Evolutionary conservation across 2,329 filamentous ascomycete genomes (phyloP).

Genomic region (Arachnomyces sp.): DNA sequence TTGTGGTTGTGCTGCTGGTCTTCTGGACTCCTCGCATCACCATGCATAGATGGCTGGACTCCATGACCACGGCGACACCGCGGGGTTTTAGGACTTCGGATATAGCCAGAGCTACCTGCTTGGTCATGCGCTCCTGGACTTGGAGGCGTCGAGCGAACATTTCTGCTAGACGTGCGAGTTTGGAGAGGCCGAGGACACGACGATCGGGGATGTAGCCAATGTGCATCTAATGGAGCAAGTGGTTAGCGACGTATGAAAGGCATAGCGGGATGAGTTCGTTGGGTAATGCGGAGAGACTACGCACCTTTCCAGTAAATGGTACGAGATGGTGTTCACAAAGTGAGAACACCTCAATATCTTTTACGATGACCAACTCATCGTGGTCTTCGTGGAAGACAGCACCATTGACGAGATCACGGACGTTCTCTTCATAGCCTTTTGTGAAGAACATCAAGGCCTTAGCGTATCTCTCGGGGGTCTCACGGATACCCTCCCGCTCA

Average conservation of each 20-base stretch:
- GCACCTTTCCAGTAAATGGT: constrained; percentile 87
- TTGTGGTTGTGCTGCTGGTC: constrained; percentile 76
- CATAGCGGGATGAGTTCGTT: not conserved
- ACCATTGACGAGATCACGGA: constrained; percentile 81
- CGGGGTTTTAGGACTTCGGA: constrained; percentile 89
- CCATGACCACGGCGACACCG: constrained; percentile 95
- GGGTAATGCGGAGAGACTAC: constrained; percentile 6
- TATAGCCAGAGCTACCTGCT: constrained; percentile 89
- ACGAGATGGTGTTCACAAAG: constrained; percentile 97
- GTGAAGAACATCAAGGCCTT: constrained; percentile 95
- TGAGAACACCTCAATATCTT: constrained; percentile 91
- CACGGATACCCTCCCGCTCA: constrained; percentile 54
- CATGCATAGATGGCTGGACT: constrained; percentile 95
- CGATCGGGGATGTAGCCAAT: constrained; percentile 94
- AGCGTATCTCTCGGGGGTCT: constrained; percentile 75
- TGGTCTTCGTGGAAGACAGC: constrained; percentile 96
- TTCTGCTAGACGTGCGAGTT: constrained; percentile 89
- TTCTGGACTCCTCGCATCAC: constrained; percentile 98
- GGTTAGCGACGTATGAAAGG: constrained; percentile 9
- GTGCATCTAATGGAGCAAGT: constrained; percentile 64
- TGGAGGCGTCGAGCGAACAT: constrained; percentile 93
- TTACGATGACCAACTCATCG: constrained; percentile 94
- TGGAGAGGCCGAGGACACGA: constrained; percentile 89
- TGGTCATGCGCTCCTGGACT: constrained; percentile 92
- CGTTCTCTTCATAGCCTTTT: constrained; percentile 92